phyloP scores from a whole-genome alignment of 2,329 filamentous ascomycete species.

The Paradendryphiella salina region DNA sequence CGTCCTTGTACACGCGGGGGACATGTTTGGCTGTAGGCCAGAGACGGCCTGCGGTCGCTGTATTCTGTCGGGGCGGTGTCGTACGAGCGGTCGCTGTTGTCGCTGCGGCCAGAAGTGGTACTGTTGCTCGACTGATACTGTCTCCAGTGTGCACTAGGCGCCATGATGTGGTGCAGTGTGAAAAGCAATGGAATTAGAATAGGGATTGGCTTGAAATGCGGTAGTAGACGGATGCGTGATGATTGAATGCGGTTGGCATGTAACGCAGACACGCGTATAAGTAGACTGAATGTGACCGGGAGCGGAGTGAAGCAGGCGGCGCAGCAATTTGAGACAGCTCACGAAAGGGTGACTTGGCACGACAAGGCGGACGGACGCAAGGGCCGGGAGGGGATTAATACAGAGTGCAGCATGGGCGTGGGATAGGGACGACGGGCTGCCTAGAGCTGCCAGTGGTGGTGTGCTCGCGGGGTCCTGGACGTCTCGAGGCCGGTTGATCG shows the following conservation, averaged over 20 bases:
- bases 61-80: constrained; percentile 44
- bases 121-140: constrained; percentile 41
- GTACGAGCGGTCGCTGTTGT: constrained; percentile 40
- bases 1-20: constrained; percentile 36
- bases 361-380: constrained; percentile 25
- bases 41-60: constrained; percentile 34
- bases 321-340: constrained; percentile 30
- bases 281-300: constrained; percentile 17
- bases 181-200: constrained; percentile 15
- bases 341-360: constrained; percentile 35
- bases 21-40: constrained; percentile 39
- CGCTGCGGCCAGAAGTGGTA: constrained; percentile 26
- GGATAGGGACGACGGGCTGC: constrained; percentile 21
- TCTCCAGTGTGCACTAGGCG: constrained; percentile 39
- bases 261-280: constrained; percentile 24
- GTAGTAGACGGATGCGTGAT: constrained; percentile 13
- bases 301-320: constrained; percentile 26
- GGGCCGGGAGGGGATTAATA: constrained; percentile 25
- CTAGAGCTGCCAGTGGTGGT: constrained; percentile 13
- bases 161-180: constrained; percentile 30
- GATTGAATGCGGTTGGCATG: constrained; percentile 21
- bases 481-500: constrained; percentile 17
- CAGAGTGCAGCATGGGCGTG: constrained; percentile 17
- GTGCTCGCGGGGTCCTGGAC: constrained; percentile 11
- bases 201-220: constrained; percentile 1